Evolutionary conservation across 83 land plant genomes (phyloP), one percentile per base, ranked within the genome.

Genomic region (Larix sibirica): DNA sequence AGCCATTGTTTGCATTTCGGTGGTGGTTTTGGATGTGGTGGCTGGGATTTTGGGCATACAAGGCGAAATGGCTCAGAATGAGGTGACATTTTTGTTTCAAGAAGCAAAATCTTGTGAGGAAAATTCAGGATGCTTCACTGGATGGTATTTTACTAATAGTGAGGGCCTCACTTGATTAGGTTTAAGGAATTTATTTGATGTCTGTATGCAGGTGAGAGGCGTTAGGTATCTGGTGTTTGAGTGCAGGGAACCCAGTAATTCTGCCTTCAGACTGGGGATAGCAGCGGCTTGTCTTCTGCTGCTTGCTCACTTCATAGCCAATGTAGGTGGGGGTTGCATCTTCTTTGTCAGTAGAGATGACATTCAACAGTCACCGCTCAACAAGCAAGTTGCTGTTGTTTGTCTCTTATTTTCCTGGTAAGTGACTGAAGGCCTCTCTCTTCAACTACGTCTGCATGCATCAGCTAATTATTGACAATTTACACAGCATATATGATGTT

Each of bases 21-120:
- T 92, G 61, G 62, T 90, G 79, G 50, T 77, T 33, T 13, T 92
- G 79, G 94, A 90, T 64, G 47, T 87, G n/a, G 81, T 59, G 0
- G 94, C 94, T 8, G 94, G 94, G 12, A 70, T 90, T 24, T 87
- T 92, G 4, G 90, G 90, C 12, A 87, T 92, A 33, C 81, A 92
- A 63, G 94, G 90, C 0, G 94, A 90, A 66, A 59, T 65, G 4
- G 87, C 85, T 75, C 86, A 92, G 77, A 86, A 90, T 86, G 86
- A 90, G 91, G 94, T 86, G 62, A 79, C 70, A 66, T 67, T 17
- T 13, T 31, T 3, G 4, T 13, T 67, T 13, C 31, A 0, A 3
- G 2, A 4, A n/a, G 6, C 1, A 62, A 62, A 21, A 14, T 4
- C 5, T 18, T 63, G 68, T 64, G 13, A 17, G 44, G 54, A 8